Evolutionary conservation across 805 yeast genomes (phyloP).

Genomic region (Nakazawaea ishiwadae): DNA sequence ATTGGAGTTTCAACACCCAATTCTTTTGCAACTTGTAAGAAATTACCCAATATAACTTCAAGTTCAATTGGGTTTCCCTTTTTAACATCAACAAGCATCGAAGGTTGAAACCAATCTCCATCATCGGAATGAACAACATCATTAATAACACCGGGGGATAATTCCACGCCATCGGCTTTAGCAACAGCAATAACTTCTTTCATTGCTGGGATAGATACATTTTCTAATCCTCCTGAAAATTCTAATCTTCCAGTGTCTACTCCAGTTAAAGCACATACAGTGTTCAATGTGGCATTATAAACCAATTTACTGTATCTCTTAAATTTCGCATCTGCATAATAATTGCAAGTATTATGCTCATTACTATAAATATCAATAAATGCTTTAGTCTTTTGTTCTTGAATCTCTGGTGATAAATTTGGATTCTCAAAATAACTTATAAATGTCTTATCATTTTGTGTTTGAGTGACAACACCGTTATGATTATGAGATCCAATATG

Average conservation of each 20-base stretch:
- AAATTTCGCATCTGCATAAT: constrained; percentile 41
- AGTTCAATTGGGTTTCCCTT: constrained; percentile 67
- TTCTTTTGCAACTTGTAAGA: constrained; percentile 45
- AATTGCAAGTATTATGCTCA: constrained; percentile 34
- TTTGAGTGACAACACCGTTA: constrained; percentile 45
- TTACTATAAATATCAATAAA: constrained; percentile 43
- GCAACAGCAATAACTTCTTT: constrained; percentile 63
- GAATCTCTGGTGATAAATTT: constrained; percentile 25
- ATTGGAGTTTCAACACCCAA: constrained; percentile 52
- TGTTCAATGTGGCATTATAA: constrained; percentile 65
- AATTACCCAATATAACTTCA: constrained; percentile 68
- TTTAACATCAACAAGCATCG: constrained; percentile 66
- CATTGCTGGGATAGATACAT: constrained; percentile 56
- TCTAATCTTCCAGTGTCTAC: constrained; percentile 55
- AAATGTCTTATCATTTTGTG: constrained; percentile 43
- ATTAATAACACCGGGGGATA: constrained; percentile 46
- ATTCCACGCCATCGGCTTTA: constrained; percentile 55
- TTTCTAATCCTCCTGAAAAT: constrained; percentile 34
- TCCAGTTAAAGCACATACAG: constrained; percentile 54
- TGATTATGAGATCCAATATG: constrained; percentile 56
- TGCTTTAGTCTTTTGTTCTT: constrained; percentile 32
- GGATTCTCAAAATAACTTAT: constrained; percentile 49
- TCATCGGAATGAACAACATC: constrained; percentile 54
- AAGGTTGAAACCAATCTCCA: constrained; percentile 57
- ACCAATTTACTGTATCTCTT: constrained; percentile 65